Conservation (phyloP, 2,329 filamentous ascomycete genomes). For the Acrocalymma vagum region DNA sequence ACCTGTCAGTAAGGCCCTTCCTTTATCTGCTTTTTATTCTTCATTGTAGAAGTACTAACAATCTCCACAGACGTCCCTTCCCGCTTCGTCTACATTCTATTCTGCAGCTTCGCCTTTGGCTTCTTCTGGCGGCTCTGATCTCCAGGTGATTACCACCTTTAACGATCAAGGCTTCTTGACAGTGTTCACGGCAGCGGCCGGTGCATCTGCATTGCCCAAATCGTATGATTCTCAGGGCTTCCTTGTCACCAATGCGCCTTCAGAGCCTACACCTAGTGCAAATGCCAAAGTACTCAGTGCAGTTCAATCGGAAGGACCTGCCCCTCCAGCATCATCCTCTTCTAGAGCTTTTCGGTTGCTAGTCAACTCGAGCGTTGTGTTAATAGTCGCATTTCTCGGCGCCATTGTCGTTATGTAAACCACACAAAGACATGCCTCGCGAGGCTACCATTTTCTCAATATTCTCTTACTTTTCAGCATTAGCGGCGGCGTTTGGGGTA, state of each 20-base stretch:
- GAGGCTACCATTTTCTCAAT: neutral
- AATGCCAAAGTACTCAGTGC: constrained; percentile 17
- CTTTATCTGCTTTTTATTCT: constrained; percentile 24
- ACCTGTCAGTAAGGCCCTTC: constrained; percentile 69
- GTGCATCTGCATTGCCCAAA: constrained; percentile 44
- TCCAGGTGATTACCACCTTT: constrained; percentile 54
- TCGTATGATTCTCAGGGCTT: constrained; percentile 58
- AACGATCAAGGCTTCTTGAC: constrained; percentile 61
- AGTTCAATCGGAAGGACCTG: constrained; percentile 12
- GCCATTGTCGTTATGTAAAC: constrained; percentile 21
- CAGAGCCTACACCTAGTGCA: constrained; percentile 11
- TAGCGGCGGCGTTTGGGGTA: constrained; percentile 14
- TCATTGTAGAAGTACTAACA: constrained; percentile 20
- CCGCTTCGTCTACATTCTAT: constrained; percentile 61
- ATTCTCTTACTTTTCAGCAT: constrained; percentile 7
- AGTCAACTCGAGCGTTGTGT: constrained; percentile 18
- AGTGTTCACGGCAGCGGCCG: constrained; percentile 51
- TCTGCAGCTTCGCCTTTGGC: constrained; percentile 49
- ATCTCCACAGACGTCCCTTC: constrained; percentile 57
- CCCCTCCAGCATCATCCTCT: constrained; percentile 18
- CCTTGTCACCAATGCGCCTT: constrained; percentile 43
- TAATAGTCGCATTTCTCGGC: constrained; percentile 29
- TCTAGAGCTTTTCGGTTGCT: constrained; percentile 21
- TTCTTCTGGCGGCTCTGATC: constrained; percentile 38
- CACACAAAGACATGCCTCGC: constrained; percentile 7